Percentiles rank a stretch among this genome's conserved stretches.
These are phyloP conservation scores for Cajanus cajan DNA, from an alignment of 306 rosid genomes.

Conservation along the genomic window DNA sequence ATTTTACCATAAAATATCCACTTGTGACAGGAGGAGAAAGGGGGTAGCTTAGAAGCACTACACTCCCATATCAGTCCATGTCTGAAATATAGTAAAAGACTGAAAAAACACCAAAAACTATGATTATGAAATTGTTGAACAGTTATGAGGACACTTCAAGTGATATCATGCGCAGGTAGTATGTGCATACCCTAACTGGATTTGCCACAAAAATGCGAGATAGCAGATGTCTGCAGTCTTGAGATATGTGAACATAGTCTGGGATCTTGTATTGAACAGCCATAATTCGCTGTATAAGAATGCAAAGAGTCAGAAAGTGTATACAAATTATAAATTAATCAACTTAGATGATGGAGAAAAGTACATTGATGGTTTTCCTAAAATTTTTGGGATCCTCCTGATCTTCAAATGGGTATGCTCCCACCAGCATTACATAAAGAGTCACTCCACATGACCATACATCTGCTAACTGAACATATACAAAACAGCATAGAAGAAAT, in stretches of 20 bases:
- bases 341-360: background rate
- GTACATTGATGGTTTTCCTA: constrained; percentile 83
- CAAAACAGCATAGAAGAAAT: constrained; percentile 17
- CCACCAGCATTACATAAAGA: constrained; percentile 88
- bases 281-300: constrained; percentile 70
- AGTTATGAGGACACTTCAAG: constrained; percentile 20
- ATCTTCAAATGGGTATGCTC: constrained; percentile 92
- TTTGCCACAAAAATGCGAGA: constrained; percentile 78
- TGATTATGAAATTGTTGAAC: background rate
- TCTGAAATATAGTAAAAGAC: constrained; percentile 1
- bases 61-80: background rate
- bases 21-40: background rate
- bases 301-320: constrained; percentile 13
- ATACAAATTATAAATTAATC: background rate
- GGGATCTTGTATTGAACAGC: constrained; percentile 90
- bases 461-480: constrained; percentile 65
- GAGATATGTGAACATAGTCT: constrained; percentile 84
- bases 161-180: background rate
- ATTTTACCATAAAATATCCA: background rate
- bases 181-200: constrained; percentile 58
- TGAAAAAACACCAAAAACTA: background rate
- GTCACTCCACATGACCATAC: constrained; percentile 95
- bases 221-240: constrained; percentile 74
- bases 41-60: background rate
- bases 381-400: constrained; percentile 81